A percentile compares a stretch with the other conserved stretches of the same genome.
phyloP scores from a whole-genome alignment of 2,329 filamentous ascomycete species.

The Calonectria multiphialidica region DNA sequence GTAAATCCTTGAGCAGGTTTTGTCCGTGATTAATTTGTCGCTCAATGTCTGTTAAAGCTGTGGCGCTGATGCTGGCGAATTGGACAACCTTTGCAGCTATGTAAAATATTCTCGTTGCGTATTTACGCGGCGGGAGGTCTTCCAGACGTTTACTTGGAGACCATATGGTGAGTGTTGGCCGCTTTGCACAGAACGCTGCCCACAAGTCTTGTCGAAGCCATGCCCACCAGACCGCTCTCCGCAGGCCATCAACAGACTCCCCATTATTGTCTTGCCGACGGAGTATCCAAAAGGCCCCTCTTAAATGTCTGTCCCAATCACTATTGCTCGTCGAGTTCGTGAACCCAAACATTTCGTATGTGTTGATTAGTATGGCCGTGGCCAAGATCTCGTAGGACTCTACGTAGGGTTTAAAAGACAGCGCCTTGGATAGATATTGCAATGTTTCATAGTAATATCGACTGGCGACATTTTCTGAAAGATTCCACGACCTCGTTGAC shows the following conservation, averaged over 20 bases:
- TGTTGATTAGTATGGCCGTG: background rate
- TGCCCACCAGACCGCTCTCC: background rate
- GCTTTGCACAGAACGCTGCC: background rate
- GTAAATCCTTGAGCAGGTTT: background rate
- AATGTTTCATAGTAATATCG: background rate
- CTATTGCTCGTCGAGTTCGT: background rate
- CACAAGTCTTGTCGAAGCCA: slow-evolving; percentile 1
- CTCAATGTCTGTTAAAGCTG: background rate
- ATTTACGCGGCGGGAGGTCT: background rate
- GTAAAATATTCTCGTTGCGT: background rate
- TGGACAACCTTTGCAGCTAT: background rate
- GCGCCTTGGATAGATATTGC: background rate
- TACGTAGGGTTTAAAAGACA: background rate
- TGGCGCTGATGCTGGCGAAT: background rate
- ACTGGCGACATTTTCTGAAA: background rate
- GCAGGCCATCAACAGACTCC: background rate
- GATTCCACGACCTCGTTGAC: background rate
- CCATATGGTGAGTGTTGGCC: background rate
- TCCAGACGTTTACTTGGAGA: background rate
- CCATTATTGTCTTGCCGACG: background rate
- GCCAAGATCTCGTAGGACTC: slow-evolving; percentile 1
- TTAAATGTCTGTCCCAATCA: background rate
- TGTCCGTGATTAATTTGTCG: background rate
- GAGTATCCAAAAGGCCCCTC: background rate
- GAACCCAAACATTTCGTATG: slow-evolving; percentile 2